These are phyloP conservation scores for Heliamphora exappendiculata DNA, from an alignment of 148 eudicot species.

Conservation along the genomic window DNA sequence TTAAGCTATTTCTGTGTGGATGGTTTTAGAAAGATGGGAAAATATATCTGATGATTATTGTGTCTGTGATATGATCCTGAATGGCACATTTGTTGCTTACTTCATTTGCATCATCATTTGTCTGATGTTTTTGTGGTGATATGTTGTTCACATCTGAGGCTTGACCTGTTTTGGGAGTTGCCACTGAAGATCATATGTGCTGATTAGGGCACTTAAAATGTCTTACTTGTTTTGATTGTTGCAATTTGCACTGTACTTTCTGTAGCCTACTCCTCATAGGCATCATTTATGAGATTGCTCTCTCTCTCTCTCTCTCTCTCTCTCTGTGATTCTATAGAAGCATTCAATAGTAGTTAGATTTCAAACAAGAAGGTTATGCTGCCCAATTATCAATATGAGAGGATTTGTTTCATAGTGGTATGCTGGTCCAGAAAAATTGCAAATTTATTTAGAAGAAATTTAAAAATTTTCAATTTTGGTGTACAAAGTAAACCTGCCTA, in stretches of 20 bases:
- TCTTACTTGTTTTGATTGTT: not conserved
- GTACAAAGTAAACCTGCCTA: not conserved
- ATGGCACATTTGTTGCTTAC: not conserved
- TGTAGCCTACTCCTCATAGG: not conserved
- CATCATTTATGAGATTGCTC: not conserved
- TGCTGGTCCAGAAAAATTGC: not conserved
- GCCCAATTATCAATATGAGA: not conserved
- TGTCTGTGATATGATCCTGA: not conserved
- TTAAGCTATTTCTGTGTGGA: not conserved
- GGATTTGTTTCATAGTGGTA: not conserved
- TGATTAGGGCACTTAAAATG: not conserved
- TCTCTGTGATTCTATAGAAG: not conserved
- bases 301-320: no score
- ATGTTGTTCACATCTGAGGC: not conserved
- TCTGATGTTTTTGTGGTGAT: not conserved
- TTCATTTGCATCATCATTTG: not conserved
- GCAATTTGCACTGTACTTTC: not conserved
- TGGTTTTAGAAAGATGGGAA: not conserved
- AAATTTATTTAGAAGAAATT: not conserved
- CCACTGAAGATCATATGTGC: not conserved
- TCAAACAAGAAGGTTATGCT: not conserved
- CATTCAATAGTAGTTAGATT: not conserved
- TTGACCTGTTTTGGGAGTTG: not conserved
- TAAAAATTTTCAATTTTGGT: not conserved
- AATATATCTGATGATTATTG: not conserved